Evolutionary conservation across 1,284 basidiomycete genomes (phyloP), one percentile per base, ranked within the genome.

Genomic region (Veloboletus limbatus): DNA sequence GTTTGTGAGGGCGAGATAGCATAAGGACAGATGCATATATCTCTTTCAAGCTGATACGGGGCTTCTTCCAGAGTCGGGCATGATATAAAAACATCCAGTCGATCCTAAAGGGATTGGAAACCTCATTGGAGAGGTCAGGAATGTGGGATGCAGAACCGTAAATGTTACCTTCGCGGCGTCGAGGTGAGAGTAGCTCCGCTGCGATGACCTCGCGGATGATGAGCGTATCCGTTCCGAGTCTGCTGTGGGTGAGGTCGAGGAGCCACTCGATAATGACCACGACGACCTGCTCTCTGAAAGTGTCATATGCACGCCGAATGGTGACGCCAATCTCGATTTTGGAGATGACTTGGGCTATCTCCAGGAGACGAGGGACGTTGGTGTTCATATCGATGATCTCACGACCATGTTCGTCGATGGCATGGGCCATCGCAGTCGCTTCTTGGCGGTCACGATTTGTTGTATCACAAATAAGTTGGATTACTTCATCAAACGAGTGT

Each of bases 271-370:
- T 85, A 47, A 96, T 79, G 24, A 90, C 82, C 2, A 82, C 84
- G 6, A 82, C 83, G 14, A 94, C 77, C 62, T 96, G 88, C 63
- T 99, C 96, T 52, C 86, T 81, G 63, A 93, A 97, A 0, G 89
- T 88, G 60, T 97, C 93, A 58, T 88, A 87, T 3, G 92, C 88
- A 17, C 88, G 78, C 6, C 93, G 81, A 42, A 99, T 82, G 1
- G 92, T 95, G 17, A 98, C 91, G 6, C 90, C 91, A 1, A 99
- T 74, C 59, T 98, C 95, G 52, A 98, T 94, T 57, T 91, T 86
- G 11, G 84, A 76, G 49, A 99, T 83, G 45, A 81, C 77, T 42
- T 83, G 84, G 0, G 92, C 92, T 42, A 87, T 82, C 55, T 92
- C 85, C 26, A 96, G 78, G 9, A 97, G 74, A 27, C 80, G 76